Evolutionary conservation across 345 rosid species (phyloP).

Genomic region (Ricinus communis): DNA sequence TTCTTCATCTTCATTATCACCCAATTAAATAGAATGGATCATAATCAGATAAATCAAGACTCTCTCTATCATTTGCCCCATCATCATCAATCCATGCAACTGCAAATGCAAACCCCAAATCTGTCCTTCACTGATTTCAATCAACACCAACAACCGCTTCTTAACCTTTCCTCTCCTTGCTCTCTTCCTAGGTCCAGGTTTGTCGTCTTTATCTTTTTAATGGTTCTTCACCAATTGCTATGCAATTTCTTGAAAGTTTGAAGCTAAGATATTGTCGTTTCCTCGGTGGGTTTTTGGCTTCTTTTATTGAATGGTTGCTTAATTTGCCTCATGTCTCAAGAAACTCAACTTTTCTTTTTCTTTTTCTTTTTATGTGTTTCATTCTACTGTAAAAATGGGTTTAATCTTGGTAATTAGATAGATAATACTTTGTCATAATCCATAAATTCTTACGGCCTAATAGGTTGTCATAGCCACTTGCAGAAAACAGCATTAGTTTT

Average conservation of each 20-base stretch:
- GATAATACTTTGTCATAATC: too few relatives aligned
- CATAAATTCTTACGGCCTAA: too few relatives aligned
- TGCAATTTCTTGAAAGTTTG: not conserved
- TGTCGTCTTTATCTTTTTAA: too few relatives aligned
- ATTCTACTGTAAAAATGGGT: too few relatives aligned
- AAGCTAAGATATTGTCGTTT: not conserved
- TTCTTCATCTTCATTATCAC: too few relatives aligned
- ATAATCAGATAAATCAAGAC: constrained; percentile 18
- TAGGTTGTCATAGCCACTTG: too few relatives aligned
- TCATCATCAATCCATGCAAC: constrained; percentile 22
- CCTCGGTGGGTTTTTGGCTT: not conserved
- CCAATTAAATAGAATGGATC: not conserved
- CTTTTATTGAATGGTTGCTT: not conserved
- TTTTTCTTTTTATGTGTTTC: too few relatives aligned
- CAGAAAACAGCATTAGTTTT: too few relatives aligned
- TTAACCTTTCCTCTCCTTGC: constrained; percentile 20
- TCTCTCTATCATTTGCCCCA: constrained; percentile 13
- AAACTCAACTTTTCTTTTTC: not conserved
- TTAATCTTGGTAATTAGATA: too few relatives aligned
- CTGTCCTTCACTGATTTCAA: constrained; percentile 30
- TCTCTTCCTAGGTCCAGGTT: constrained; percentile 31
- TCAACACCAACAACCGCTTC: constrained; percentile 27
- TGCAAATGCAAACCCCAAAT: constrained; percentile 14
- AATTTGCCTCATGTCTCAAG: not conserved
- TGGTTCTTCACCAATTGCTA: not conserved